Conservation (phyloP, 306 rosid genomes). For the Cicer judaicum region DNA sequence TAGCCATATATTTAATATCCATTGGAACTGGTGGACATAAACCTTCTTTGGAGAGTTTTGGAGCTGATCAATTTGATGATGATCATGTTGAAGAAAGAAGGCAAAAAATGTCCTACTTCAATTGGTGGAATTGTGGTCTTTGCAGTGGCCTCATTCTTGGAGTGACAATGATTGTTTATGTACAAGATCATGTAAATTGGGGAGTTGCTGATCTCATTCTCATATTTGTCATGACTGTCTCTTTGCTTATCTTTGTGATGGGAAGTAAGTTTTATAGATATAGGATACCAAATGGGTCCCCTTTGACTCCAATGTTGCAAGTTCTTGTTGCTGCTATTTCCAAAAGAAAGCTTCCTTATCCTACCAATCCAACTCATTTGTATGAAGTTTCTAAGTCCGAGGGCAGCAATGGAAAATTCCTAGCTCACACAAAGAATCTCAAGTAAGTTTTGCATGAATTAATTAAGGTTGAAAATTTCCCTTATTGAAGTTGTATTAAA, state of each 20-base stretch:
- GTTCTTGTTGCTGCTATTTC: constrained; percentile 80
- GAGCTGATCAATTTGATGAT: constrained; percentile 95
- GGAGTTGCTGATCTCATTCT: constrained; percentile 73
- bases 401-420: constrained; percentile 51
- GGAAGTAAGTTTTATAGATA: constrained; percentile 74
- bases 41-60: constrained; percentile 88
- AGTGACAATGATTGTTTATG: constrained; percentile 79
- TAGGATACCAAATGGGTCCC: constrained; percentile 73
- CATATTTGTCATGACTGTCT: constrained; percentile 71
- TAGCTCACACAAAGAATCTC: constrained; percentile 81
- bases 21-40: constrained; percentile 94
- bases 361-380: constrained; percentile 58
- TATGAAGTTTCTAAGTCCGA: constrained; percentile 61
- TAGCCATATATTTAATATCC: constrained; percentile 82
- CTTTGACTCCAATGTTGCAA: constrained; percentile 82
- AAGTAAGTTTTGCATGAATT: constrained; percentile 53
- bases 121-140: constrained; percentile 93
- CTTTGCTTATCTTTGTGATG: constrained; percentile 63
- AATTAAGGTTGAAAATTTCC: background rate
- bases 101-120: constrained; percentile 90
- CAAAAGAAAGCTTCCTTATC: constrained; percentile 70
- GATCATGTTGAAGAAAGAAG: constrained; percentile 63
- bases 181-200: constrained; percentile 84
- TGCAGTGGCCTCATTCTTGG: constrained; percentile 84
- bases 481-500: too few relatives aligned